Base-by-base conservation (phyloP, 306 rosid genomes). In the Calophaca sinica region DNA sequence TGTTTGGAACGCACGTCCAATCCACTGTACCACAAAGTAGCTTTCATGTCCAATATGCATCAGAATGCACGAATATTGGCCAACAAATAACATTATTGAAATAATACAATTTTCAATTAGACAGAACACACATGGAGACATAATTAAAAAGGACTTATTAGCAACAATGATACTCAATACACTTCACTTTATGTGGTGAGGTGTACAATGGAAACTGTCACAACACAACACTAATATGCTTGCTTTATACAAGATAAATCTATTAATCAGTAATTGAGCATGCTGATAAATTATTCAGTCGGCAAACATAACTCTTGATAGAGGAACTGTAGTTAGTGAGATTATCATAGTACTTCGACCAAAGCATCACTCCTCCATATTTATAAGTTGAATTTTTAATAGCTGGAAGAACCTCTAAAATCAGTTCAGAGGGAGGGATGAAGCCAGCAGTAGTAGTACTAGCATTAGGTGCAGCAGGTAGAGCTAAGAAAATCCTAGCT, bases 281-380 rank as follows among this genome's bases (percentile, higher is more conserved):
- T 44, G 13, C 11, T 67, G 55, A 3, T 33, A 57, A 7, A 77
- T 6, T 44, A 2, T 11, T 38, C 33, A 38, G 2, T n/a, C 5
- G 35, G 72, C 73, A 73, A 44, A 79, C 84, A 49, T 57, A 10
- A 8, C 50, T 61, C 60, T 78, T 79, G 58, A 79, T 85, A 75
- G 65, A 71, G 72, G 78, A 74, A 29, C 82, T 79, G 58, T 85
- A 81, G 31, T 77, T 77, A 59, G 68, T 63, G 32, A 72, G 41
- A 9, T 45, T 68, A 51, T 77, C 88, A 62, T 77, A 73, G 41
- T 3, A 80, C 67, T 28, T 80, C 0, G 80, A 72, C 83, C 85
- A 84, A 46, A 84, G 85, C 85, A 80, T 84, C n/a, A 84, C 78
- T 52, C 85, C 85, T 46, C 87, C 80, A 61, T 76, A 84, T 13